A percentile compares a stretch with the other conserved stretches of the same genome.
These are phyloP conservation scores for Vishniacozyma victoriae DNA, from an alignment of 768 basidiomycete genomes.

Conservation along the genomic window DNA sequence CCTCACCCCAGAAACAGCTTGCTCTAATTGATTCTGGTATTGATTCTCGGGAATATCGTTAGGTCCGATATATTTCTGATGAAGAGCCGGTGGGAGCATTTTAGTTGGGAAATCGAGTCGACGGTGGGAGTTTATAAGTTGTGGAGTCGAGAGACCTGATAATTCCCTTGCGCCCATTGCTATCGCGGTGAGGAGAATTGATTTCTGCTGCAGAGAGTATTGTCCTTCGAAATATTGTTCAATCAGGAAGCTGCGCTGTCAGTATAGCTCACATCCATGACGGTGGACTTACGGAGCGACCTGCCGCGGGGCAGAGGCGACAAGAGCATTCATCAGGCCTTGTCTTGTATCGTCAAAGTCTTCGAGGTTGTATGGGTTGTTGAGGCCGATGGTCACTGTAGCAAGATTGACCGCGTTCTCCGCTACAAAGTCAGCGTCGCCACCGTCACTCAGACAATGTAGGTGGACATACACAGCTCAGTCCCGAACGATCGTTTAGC, in stretches of 20 bases:
- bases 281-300: slow-evolving; percentile 66
- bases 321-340: slow-evolving; percentile 68
- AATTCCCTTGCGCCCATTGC: slow-evolving; percentile 81
- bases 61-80: slow-evolving; percentile 59
- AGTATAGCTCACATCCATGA: background rate
- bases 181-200: slow-evolving; percentile 75
- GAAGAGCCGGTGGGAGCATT: slow-evolving; percentile 64
- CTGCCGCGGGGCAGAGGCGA: slow-evolving; percentile 68
- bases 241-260: slow-evolving; percentile 60
- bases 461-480: slow-evolving; percentile 65
- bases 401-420: slow-evolving; percentile 84
- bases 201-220: slow-evolving; percentile 81
- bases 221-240: slow-evolving; percentile 93
- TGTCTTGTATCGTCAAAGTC: slow-evolving; percentile 72
- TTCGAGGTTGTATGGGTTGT: slow-evolving; percentile 78
- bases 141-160: slow-evolving; percentile 52
- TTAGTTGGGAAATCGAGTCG: slow-evolving; percentile 70
- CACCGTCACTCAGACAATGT: too few species aligned
- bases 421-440: slow-evolving; percentile 57
- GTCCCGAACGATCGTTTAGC: slow-evolving; percentile 77
- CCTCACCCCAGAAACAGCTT: slow-evolving; percentile 61
- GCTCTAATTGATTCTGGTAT: slow-evolving; percentile 56
- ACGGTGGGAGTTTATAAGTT: slow-evolving; percentile 17
- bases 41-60: slow-evolving; percentile 41
- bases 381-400: slow-evolving; percentile 64